Evolutionary conservation across 352 stramenopile species (phyloP), one percentile per base, ranked within the genome.

Genomic region (Globisporangium acanthophoron): DNA sequence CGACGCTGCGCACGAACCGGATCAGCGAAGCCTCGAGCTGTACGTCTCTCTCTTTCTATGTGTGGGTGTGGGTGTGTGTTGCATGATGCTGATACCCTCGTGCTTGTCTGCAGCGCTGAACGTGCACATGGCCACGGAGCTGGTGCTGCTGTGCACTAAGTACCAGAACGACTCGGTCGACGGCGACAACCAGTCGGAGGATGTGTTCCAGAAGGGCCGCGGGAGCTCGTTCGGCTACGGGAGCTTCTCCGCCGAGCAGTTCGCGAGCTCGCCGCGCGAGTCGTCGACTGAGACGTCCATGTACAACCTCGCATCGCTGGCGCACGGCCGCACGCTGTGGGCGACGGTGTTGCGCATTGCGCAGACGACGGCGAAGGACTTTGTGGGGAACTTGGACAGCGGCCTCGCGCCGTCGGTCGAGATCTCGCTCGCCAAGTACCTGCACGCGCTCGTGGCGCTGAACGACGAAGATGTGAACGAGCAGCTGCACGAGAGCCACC

Each of bases 341-440:
- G 63, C 67, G 5, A 77, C 70, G 16, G 69, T 92, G 37, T 62
- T 80, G 20, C 61, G 74, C 35, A 61, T 78, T 0, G 77, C 83
- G 20, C 69, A 66, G 6, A 61, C 64, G 13, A 87, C 82, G 0
- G 69, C 71, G 0, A 43, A 67, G 16, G 65, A 61, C 0, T 92
- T 90, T 31, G 79, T 88, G 3, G 46, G 52, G 3, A 71, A 88
- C 33, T 65, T 94, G n/a, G 80, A 90, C 65, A 73, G 73, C 21
- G 77, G 77, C 0, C 64, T 92, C 33, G 78, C 80, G 8, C 86
- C 85, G 8, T 92, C 82, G 11, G 72, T 92, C 13, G 78, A 92
- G 58, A 90, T 94, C 53, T 86, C 82, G 27, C 47, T 94, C 13
- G 80, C 85, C 15, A 94, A 94, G 70, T 81, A 90, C 61, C 52